phyloP scores from a whole-genome alignment of 2,329 filamentous ascomycete species.

The Venturia nashicola region DNA sequence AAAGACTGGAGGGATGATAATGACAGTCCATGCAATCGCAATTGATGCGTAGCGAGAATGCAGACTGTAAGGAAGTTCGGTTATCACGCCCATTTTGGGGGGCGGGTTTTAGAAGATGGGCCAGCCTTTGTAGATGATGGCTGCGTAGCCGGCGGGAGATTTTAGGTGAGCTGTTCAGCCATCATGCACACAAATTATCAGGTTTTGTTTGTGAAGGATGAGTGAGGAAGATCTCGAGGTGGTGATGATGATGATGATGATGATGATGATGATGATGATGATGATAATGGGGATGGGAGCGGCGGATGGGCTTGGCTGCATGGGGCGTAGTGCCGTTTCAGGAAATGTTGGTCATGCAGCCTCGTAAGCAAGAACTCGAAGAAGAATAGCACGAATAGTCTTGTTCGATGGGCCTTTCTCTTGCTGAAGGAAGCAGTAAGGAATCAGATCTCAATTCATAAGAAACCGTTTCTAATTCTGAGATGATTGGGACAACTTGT shows the following conservation, averaged over 20 bases:
- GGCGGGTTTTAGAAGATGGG: not conserved
- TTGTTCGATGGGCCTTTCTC: too few relatives aligned
- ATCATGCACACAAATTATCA: not conserved
- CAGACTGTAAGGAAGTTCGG: constrained; percentile 9
- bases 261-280: not conserved
- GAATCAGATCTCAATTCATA: too few relatives aligned
- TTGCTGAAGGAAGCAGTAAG: too few relatives aligned
- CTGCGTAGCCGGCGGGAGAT: too few relatives aligned
- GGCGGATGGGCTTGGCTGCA: not conserved
- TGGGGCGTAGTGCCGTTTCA: not conserved
- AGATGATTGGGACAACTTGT: too few relatives aligned
- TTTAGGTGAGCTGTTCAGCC: not conserved
- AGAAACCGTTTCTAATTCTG: too few relatives aligned
- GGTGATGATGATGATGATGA: not conserved
- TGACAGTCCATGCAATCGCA: constrained; percentile 8
- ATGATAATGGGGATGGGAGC: not conserved
- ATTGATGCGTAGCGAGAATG: constrained; percentile 4
- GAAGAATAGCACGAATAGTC: too few relatives aligned
- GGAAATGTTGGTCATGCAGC: not conserved
- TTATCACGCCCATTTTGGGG: not conserved
- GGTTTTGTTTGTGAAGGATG: not conserved
- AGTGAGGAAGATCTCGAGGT: not conserved
- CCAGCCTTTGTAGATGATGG: not conserved
- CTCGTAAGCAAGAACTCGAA: too few relatives aligned
- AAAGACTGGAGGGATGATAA: constrained; percentile 9